phyloP scores from a whole-genome alignment of 225 moss, liverwort and hornwort species.

The Bryum argenteum region DNA sequence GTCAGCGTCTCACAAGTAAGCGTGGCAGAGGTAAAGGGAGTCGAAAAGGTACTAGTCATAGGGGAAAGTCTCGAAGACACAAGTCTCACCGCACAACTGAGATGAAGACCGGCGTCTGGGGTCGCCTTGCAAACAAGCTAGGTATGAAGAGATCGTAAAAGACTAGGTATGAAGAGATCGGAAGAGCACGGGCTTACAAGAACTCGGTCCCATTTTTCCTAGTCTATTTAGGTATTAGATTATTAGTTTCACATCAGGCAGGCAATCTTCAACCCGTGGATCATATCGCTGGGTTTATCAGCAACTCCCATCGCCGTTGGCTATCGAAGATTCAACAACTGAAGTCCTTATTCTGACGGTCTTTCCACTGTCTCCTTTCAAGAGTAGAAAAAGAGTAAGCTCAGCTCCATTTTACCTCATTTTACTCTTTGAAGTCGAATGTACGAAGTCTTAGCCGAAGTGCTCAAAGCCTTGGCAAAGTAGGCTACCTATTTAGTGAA shows the following conservation, averaged over 20 bases:
- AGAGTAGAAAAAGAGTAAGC: not conserved
- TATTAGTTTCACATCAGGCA: too few species aligned
- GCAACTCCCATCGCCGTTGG: too few species aligned
- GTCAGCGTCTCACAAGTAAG: slow-evolving; percentile 46
- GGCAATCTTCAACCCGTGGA: too few species aligned
- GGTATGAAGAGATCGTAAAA: slow-evolving; percentile 44
- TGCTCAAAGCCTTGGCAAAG: too few species aligned
- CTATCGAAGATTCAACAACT: too few species aligned
- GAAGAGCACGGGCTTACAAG: slow-evolving; percentile 4
- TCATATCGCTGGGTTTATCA: too few species aligned
- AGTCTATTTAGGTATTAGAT: not conserved
- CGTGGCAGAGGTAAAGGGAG: slow-evolving; percentile 35
- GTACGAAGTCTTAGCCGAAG: too few species aligned
- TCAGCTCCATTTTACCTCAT: not conserved
- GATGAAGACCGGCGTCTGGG: slow-evolving; percentile 44
- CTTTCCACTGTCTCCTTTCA: too few species aligned
- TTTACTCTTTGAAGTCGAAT: too few species aligned
- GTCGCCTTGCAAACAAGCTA: slow-evolving; percentile 64
- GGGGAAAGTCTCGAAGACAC: slow-evolving; percentile 38
- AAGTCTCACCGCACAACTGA: slow-evolving; percentile 36
- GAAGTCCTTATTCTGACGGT: too few species aligned
- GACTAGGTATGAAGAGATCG: slow-evolving; percentile 48
- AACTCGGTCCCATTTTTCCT: too few species aligned
- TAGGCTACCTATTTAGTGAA: too few species aligned
- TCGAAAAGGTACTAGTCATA: slow-evolving; percentile 21